Evolutionary conservation across 2,329 filamentous ascomycete species (phyloP).

Genomic region (Paraphaeosphaeria sporulosa): DNA sequence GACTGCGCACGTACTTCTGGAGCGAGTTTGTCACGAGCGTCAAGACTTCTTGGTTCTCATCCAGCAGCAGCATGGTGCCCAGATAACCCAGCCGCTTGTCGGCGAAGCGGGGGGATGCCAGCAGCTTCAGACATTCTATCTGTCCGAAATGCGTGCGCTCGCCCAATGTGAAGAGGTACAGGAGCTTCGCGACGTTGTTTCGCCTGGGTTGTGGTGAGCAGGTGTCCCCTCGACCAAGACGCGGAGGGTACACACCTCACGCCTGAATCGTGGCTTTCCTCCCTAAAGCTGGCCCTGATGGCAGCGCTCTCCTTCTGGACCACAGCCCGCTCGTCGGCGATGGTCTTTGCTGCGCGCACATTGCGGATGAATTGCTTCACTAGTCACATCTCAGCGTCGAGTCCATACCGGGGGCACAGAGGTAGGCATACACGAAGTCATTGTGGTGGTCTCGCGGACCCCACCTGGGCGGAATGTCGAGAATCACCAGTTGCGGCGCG

Average conservation of each 20-base stretch:
- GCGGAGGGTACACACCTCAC: slow-evolving; percentile 69
- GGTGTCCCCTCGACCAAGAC: slow-evolving; percentile 20
- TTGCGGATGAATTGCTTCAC: slow-evolving; percentile 99
- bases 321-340: slow-evolving; percentile 96
- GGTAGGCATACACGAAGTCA: slow-evolving; percentile 63
- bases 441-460: slow-evolving; percentile 59
- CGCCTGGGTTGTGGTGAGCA: slow-evolving; percentile 65
- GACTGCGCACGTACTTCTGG: slow-evolving; percentile 74
- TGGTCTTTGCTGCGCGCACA: slow-evolving; percentile 97
- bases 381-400: slow-evolving; percentile 54
- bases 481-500: slow-evolving; percentile 21
- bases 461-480: slow-evolving; percentile 48
- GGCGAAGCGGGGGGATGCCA: slow-evolving; percentile 95
- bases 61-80: slow-evolving; percentile 92
- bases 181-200: slow-evolving; percentile 98
- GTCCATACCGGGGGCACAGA: slow-evolving; percentile 28
- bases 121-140: slow-evolving; percentile 97
- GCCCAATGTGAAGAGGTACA: slow-evolving; percentile 97
- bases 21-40: slow-evolving; percentile 97
- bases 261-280: slow-evolving; percentile 92
- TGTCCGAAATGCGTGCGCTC: slow-evolving; percentile 98
- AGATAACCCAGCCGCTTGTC: slow-evolving; percentile 97
- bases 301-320: slow-evolving; percentile 99
- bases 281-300: slow-evolving; percentile 95
- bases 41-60: slow-evolving; percentile 98